phyloP scores from a whole-genome alignment of 306 rosid species.

The Hippophae tibetana region DNA sequence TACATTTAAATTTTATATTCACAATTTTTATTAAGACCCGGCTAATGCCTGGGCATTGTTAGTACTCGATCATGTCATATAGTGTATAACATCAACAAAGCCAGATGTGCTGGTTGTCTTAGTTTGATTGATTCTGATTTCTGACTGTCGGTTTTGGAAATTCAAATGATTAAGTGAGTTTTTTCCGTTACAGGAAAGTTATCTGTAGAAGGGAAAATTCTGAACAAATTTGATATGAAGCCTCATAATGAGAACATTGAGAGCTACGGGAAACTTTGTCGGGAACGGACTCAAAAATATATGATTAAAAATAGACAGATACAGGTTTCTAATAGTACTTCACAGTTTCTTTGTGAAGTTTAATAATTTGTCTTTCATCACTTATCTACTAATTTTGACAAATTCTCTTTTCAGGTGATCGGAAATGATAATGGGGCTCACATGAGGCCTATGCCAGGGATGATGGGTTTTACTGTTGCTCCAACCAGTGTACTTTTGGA shows the following conservation, averaged over 20 bases:
- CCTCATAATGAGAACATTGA: conserved; percentile 66
- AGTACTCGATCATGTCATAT: too few species aligned
- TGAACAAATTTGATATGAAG: conserved; percentile 75
- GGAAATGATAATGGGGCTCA: conserved; percentile 54
- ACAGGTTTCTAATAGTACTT: conserved; percentile 46
- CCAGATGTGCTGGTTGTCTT: not conserved
- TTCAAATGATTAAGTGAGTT: conserved; percentile 14
- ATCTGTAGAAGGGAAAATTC: conserved; percentile 65
- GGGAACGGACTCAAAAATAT: conserved; percentile 66
- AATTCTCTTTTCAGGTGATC: conserved; percentile 51
- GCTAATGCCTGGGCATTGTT: too few species aligned
- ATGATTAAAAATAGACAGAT: conserved; percentile 73
- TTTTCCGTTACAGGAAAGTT: conserved; percentile 44
- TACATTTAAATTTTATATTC: not conserved
- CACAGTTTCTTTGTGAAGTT: not conserved
- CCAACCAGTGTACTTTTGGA: conserved; percentile 38
- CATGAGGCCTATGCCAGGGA: conserved; percentile 89
- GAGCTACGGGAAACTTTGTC: conserved; percentile 69
- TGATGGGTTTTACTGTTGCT: conserved; percentile 35
- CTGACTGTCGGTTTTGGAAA: conserved; percentile 11
- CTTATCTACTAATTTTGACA: conserved; percentile 11
- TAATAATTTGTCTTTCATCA: conserved; percentile 2
- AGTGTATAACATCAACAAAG: not conserved
- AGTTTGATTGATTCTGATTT: not conserved
- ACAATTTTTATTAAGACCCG: not conserved